Percentiles rank a stretch among this genome's conserved stretches.
phyloP scores from a whole-genome alignment of 2,329 filamentous ascomycete species.

The Huntiella omanensis region DNA sequence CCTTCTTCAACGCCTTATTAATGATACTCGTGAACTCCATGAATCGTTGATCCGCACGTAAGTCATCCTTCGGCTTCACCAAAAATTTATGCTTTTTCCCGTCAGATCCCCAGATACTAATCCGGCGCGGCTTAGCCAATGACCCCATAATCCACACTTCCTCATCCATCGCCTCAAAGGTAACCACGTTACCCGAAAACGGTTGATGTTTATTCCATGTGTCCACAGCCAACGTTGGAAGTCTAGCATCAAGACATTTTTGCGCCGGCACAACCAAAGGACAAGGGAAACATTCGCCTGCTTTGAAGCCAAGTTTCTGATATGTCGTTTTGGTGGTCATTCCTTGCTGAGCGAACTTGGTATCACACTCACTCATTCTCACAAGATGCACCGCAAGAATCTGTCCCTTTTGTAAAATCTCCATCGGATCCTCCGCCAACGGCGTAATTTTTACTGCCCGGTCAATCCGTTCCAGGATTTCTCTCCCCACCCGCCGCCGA shows the following conservation, averaged over 20 bases:
- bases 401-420: constrained; percentile 59
- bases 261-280: constrained; percentile 80
- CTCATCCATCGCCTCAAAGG: constrained; percentile 63
- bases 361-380: constrained; percentile 52
- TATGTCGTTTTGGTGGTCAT: constrained; percentile 53
- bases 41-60: constrained; percentile 89
- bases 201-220: constrained; percentile 61
- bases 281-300: constrained; percentile 57
- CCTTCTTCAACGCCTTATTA: constrained; percentile 80
- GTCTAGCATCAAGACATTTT: constrained; percentile 58
- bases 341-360: too few relatives aligned
- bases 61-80: constrained; percentile 94
- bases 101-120: constrained; percentile 76
- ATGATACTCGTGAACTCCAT: constrained; percentile 99
- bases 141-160: constrained; percentile 82
- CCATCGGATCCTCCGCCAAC: constrained; percentile 21
- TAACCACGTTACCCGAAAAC: constrained; percentile 72
- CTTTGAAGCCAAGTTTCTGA: constrained; percentile 59
- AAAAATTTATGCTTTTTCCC: constrained; percentile 76
- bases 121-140: constrained; percentile 75
- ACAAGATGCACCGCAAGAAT: constrained; percentile 69
- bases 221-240: constrained; percentile 52
- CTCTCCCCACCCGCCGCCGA: too few relatives aligned
- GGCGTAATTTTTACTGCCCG: constrained; percentile 21
- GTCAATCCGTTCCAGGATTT: constrained; percentile 23